Base-by-base conservation (phyloP, 495 filamentous ascomycete genomes). In the Hypomontagnella submonticulosa region DNA sequence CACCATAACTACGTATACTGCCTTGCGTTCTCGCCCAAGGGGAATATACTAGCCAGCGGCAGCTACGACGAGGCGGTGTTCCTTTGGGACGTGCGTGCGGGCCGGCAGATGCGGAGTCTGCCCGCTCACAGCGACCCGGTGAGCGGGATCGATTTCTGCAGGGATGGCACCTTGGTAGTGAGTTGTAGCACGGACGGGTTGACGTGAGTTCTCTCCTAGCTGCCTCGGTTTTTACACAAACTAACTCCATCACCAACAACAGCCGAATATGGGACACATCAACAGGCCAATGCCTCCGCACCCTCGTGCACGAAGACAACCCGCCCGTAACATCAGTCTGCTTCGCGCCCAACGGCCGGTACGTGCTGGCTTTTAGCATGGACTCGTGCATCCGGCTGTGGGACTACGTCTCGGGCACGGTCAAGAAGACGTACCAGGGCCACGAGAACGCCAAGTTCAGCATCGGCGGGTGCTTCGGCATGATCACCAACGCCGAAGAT, bases 11-110 rank as follows among this genome's bases (percentile, higher is more conserved):
- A 97, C 79, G 88, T 99, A 42, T 97, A 94, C 76, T 89, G 89
- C 34, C 83, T 99, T 46, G 92, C 93, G 16, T 99, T 97, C 76
- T 91, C 91, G 12, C 95, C 96, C 1, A 97, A 97, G 76, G 96
- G 95, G 36, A 98, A 97, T 70, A 97, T 97, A 69, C 85, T 99
- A 13, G 95, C 90, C 36, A 93, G 90, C 57, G 96, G 95, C 13
- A 94, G 91, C 68, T 98, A 97, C 76, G 95, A 98, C 69, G 95
- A 99, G 81, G 95, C 96, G 7, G 90, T 99, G 0, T 96, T 97
- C 66, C 77, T 98, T 19, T 99, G 95, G 95, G 95, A 98, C 76
- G 90, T 98, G 2, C 85, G 95, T 0, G 89, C 91, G 0, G 92
- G 90, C 3, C 79, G 86, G 20, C 79, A 91, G 44, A 94, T 99